Evolutionary conservation across 2,329 filamentous ascomycete species (phyloP), one percentile per base, ranked within the genome.

Genomic region (Venturia carpophila): DNA sequence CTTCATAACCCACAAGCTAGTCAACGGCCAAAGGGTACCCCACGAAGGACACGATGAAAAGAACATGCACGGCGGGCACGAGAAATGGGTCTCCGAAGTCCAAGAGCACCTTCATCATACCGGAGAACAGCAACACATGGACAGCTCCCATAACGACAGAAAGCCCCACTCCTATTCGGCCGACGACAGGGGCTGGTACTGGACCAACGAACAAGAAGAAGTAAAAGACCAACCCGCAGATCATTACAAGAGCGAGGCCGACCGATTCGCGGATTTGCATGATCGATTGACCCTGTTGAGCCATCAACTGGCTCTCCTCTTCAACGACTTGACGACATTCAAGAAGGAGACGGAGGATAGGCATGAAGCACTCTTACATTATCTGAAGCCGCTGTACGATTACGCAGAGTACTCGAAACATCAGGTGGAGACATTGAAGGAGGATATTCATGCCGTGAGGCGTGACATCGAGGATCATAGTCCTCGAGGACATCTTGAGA

Each of bases 221-320:
- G 17, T 52, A 5, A 65, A 65, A 42, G 55, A 62, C 27, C 17
- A 37, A 15, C 75, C 79, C 1, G 77, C 79, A 47, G 76, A 77
- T 7, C 76, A 70, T 63, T 78, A 81, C 71, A 76, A 75, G 42
- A 76, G 74, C 30, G 75, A 78, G 34, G 71, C 79, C 68, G 75
- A 80, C 64, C 91, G 96, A 75, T 93, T 97, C 73, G 82, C 83
- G 42, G 92, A 97, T 73, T 82, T 97, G 17, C 89, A 96, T 79
- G 89, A 89, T 78, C 89, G 92, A 41, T 79, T 97, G 21, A 91
- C 92, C 75, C 82, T 80, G 69, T 80, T 91, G 66, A 86, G 85
- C 74, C 87, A 91, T 75, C 86, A 89, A 71, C 78, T 91, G 52
- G 80, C 81, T 24, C 82, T 82, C 69, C 79, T 91, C 65, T 86